Base-by-base conservation (phyloP, 225 moss, liverwort and hornwort species). In the Antitrichia curtipendula region DNA sequence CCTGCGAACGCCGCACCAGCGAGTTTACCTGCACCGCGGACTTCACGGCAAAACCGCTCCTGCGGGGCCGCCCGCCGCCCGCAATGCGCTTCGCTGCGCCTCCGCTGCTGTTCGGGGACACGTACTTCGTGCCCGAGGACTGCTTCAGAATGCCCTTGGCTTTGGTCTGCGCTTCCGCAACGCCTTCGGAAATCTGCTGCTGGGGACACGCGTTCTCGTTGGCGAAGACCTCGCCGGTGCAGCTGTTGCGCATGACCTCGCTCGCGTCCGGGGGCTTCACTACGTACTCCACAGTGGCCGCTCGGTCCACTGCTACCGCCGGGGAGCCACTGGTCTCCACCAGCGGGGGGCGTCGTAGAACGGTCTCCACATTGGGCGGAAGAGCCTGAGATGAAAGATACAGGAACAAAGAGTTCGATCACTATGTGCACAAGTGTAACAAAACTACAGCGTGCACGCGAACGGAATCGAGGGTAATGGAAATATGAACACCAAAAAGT, bases 241-340 rank as follows among this genome's bases (percentile, higher is more conserved):
- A 92, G 85, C 92, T 94, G 84, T 94, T 94, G 23, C 94, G 89
- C 85, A 94, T 92, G 78, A 94, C 84, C 86, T 92, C 89, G 82
- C 86, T 90, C 52, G 86, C 45, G 53, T 91, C 92, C 50, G 92
- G 91, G 13, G 89, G 90, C 78, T 87, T 91, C 78, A 94, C 94
- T 72, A 92, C 90, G 84, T 94, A 94, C 81, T 94, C 94, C 58
- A 92, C 12, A 14, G 89, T 91, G 31, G 90, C 82, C 49, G 63
- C 88, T 4, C 91, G 88, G 12, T 90, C 88, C 62, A 20, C 75
- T 6, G 69, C 56, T 38, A n/a, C 70, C 10, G 72, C 64, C 22
- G 79, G 25, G 34, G 92, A 87, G 34, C 87, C 63, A 36, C 34
- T 86, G 31, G 90, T 85, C 86, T 94, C 92, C 66, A 94, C 94